Percentiles rank a stretch among this genome's conserved stretches.
Conservation (phyloP, 2,329 filamentous ascomycete species). For the Coleophoma cylindrospora region DNA sequence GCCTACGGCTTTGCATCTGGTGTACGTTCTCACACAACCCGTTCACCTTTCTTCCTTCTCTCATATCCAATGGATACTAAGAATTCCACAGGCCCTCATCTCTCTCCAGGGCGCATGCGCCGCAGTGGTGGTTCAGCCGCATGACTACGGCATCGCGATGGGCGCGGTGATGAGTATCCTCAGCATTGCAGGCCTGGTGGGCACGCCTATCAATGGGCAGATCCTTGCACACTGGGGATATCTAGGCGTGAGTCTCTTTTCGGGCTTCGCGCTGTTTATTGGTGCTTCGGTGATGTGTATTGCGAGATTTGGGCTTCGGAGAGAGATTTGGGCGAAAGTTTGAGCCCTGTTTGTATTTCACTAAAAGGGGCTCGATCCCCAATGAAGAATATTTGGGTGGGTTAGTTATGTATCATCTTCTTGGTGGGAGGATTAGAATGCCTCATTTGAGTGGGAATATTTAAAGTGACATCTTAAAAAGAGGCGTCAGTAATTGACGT, state of each 20-base stretch:
- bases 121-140: conserved; percentile 8
- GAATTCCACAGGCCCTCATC: conserved; percentile 10
- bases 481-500: too few species aligned
- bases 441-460: too few species aligned
- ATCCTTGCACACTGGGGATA: conserved; percentile 12
- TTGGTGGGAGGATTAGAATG: too few species aligned
- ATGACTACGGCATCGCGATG: conserved; percentile 16
- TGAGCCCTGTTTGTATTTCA: not conserved
- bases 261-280: conserved; percentile 14
- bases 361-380: too few species aligned
- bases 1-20: conserved; percentile 14
- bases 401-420: too few species aligned
- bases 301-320: conserved; percentile 10
- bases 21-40: conserved; percentile 2
- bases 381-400: too few species aligned
- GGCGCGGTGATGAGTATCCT: conserved; percentile 14
- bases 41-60: too few species aligned
- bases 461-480: too few species aligned
- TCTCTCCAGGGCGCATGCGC: conserved; percentile 18
- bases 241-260: conserved; percentile 17
- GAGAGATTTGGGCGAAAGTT: conserved; percentile 9
- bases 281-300: conserved; percentile 10
- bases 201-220: conserved; percentile 17
- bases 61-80: too few species aligned
- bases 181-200: conserved; percentile 14